These are phyloP conservation scores for Truncatella angustata DNA, from an alignment of 2,329 filamentous ascomycete genomes.

Conservation along the genomic window DNA sequence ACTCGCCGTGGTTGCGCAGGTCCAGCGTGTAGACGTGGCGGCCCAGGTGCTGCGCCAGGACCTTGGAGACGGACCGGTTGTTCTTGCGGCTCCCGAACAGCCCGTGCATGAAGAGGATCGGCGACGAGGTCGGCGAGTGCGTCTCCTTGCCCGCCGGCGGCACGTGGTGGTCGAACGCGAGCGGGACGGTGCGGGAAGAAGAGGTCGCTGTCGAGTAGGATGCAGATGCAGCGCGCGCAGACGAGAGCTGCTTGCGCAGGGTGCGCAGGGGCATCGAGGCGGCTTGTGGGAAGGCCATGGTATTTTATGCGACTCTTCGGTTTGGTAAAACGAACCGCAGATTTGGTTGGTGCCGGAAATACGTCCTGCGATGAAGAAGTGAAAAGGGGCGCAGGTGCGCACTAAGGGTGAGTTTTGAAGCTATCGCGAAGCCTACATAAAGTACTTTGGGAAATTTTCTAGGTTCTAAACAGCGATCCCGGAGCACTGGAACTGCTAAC, in stretches of 20 bases:
- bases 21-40: slow-evolving; percentile 86
- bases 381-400: neutral
- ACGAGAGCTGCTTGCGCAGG: neutral
- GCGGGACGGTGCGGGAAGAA: slow-evolving; percentile 29
- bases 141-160: slow-evolving; percentile 44
- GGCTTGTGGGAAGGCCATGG: neutral
- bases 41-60: slow-evolving; percentile 75
- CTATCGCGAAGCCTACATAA: neutral
- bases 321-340: too few species aligned
- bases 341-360: neutral
- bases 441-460: slow-evolving; percentile 1
- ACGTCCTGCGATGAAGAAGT: neutral
- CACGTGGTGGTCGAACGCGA: slow-evolving; percentile 67
- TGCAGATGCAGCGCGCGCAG: neutral
- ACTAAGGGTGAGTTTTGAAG: neutral
- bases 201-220: slow-evolving; percentile 3
- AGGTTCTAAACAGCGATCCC: neutral
- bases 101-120: slow-evolving; percentile 88
- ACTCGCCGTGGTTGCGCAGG: slow-evolving; percentile 89
- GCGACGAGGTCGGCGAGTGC: slow-evolving; percentile 37
- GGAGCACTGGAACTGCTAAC: neutral
- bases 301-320: neutral
- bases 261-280: neutral
- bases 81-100: slow-evolving; percentile 96
- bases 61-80: slow-evolving; percentile 71